Evolutionary conservation across 768 basidiomycete genomes (phyloP).

Genomic region (Russula sp.): DNA sequence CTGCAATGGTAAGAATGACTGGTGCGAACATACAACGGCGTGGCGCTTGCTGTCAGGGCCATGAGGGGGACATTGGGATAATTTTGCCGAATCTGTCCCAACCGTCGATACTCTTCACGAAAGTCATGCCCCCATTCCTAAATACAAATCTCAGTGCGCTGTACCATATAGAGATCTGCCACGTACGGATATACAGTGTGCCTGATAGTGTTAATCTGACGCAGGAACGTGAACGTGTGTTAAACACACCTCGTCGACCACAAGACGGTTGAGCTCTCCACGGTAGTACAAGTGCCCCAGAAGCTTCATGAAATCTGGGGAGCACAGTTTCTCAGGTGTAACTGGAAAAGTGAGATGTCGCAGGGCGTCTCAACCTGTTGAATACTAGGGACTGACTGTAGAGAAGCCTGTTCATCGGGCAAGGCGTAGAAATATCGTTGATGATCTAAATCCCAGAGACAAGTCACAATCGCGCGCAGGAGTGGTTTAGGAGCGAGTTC

Average conservation of each 20-base stretch:
- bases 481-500: not conserved
- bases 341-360: conserved; percentile 35
- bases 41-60: conserved; percentile 84
- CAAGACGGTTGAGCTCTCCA: conserved; percentile 60
- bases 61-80: conserved; percentile 75
- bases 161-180: not conserved
- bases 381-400: conserved; percentile 49
- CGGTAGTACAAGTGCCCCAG: conserved; percentile 49
- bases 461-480: not conserved
- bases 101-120: conserved; percentile 61
- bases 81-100: conserved; percentile 62
- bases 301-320: conserved; percentile 45
- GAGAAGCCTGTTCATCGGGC: conserved; percentile 54
- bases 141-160: not conserved
- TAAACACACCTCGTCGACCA: conserved; percentile 66
- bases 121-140: conserved; percentile 88
- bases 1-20: not conserved
- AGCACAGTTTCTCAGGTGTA: conserved; percentile 70
- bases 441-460: conserved; percentile 42
- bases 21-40: conserved; percentile 46
- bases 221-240: not conserved
- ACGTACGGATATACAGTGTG: conserved; percentile 75
- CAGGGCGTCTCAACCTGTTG: not conserved
- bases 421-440: conserved; percentile 52
- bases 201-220: conserved; percentile 36